Base-by-base conservation (phyloP, 805 yeast genomes). In the Myxozyma monticola region DNA sequence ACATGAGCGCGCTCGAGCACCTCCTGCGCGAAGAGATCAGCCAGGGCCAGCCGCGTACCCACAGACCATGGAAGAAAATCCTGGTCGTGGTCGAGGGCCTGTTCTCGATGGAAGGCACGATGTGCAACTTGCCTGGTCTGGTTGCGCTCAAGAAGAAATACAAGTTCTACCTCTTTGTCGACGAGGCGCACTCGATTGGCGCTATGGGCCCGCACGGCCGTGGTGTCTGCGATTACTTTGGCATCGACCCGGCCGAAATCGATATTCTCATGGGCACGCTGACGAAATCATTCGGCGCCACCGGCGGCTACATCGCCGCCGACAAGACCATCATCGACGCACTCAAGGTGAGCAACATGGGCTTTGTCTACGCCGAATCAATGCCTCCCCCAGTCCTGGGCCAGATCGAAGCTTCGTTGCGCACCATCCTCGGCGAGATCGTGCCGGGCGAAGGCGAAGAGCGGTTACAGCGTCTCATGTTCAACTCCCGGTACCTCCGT, bases 131-230 rank as follows among this genome's bases (percentile, higher is more conserved):
- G 60, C 96, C 96, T 3, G 75, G 71, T 51, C 65, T 90, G 38
- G 77, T 90, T 24, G 85, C 77, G 60, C 73, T 90, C 56, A 83
- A 85, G 62, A 78, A 85, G 33, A 87, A 86, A 66, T 93, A 95
- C 73, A 88, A 88, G 63, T 86, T 91, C 65, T 88, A 87, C 65
- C 71, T 93, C 45, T 93, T 86, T 64, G 86, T 95, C 55, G 99
- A 93, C 68, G 99, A 93, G 69, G 99, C 99, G 10, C 99, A 93
- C 69, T 91, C 98, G 4, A 85, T 93, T 63, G 99, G 99, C 62
- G 99, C 99, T n/a, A 77, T 93, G 71, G 99, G 99, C 25, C 93
- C 95, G 37, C 71, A 71, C 45, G 99, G 99, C 39, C 83, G 86
- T 65, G 99, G 99, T 65, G 85, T 93, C 31, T 90, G 97, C 72